A percentile compares a stretch with the other conserved stretches of the same genome.
These are phyloP conservation scores for Avena insularis DNA, from an alignment of 176 grass and related monocot genomes.

Conservation along the genomic window DNA sequence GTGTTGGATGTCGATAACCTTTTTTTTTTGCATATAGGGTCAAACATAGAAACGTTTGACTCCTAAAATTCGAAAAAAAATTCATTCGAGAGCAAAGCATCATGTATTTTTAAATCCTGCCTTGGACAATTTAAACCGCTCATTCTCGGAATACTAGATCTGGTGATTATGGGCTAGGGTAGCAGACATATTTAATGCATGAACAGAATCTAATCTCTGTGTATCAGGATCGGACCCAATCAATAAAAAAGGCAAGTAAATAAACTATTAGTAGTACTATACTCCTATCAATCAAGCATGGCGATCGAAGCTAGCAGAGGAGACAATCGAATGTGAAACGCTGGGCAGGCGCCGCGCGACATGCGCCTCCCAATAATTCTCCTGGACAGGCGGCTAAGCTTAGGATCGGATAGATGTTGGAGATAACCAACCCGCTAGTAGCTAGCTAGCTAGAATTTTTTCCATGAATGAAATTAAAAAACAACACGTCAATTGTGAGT, in stretches of 20 bases:
- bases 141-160: not conserved
- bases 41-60: no score
- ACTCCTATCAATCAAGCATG: not conserved
- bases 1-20: no score
- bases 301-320: conserved; percentile 9
- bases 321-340: conserved; percentile 29
- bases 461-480: not conserved
- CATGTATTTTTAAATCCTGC: no score
- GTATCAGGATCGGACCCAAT: not conserved
- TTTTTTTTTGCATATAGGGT: no score
- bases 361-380: conserved; percentile 25
- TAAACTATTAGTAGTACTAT: not conserved
- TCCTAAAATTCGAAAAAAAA: no score
- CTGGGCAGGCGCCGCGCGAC: conserved; percentile 12
- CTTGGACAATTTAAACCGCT: conserved; percentile 6
- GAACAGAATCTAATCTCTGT: conserved; percentile 10
- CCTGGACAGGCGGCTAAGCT: conserved; percentile 1
- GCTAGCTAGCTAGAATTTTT: not conserved
- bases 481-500: not conserved
- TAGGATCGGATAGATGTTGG: not conserved
- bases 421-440: not conserved
- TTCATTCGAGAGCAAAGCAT: no score
- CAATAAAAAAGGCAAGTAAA: conserved; percentile 3
- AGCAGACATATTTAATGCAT: not conserved
- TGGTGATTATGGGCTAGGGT: conserved; percentile 16